phyloP scores from a whole-genome alignment of 2,329 filamentous ascomycete species.

The Penicillium olsonii region DNA sequence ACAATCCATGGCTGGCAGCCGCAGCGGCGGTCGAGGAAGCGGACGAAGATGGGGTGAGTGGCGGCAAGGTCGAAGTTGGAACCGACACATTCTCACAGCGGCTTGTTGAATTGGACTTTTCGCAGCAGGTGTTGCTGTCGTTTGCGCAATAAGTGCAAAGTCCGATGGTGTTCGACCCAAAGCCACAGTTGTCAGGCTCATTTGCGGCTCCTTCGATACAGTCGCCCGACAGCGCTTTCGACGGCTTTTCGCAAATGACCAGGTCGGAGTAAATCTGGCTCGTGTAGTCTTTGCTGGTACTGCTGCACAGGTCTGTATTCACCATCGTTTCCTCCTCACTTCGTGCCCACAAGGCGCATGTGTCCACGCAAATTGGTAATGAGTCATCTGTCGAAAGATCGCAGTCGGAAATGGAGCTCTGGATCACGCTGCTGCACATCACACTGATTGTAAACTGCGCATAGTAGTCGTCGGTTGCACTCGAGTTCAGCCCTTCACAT shows the following conservation, averaged over 20 bases:
- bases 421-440: slow-evolving; percentile 90
- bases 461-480: slow-evolving; percentile 79
- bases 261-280: slow-evolving; percentile 89
- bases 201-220: slow-evolving; percentile 80
- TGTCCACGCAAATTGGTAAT: slow-evolving; percentile 80
- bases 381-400: slow-evolving; percentile 64
- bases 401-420: slow-evolving; percentile 77
- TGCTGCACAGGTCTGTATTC: slow-evolving; percentile 71
- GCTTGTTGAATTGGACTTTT: slow-evolving; percentile 72
- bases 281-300: slow-evolving; percentile 64
- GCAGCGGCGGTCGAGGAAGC: slow-evolving; percentile 63
- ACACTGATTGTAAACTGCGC: slow-evolving; percentile 90
- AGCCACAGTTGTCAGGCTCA: slow-evolving; percentile 86
- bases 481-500: slow-evolving; percentile 74
- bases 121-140: slow-evolving; percentile 93
- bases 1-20: slow-evolving; percentile 55
- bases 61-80: slow-evolving; percentile 63
- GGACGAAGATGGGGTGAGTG: slow-evolving; percentile 55
- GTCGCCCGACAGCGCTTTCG: slow-evolving; percentile 70
- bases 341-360: slow-evolving; percentile 69
- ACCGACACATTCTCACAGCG: slow-evolving; percentile 76
- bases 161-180: slow-evolving; percentile 67
- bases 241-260: slow-evolving; percentile 80
- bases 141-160: slow-evolving; percentile 91
- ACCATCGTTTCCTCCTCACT: slow-evolving; percentile 85